Evolutionary conservation across 2,329 filamentous ascomycete species (phyloP).

Genomic region (Cryphonectria carpinicola): DNA sequence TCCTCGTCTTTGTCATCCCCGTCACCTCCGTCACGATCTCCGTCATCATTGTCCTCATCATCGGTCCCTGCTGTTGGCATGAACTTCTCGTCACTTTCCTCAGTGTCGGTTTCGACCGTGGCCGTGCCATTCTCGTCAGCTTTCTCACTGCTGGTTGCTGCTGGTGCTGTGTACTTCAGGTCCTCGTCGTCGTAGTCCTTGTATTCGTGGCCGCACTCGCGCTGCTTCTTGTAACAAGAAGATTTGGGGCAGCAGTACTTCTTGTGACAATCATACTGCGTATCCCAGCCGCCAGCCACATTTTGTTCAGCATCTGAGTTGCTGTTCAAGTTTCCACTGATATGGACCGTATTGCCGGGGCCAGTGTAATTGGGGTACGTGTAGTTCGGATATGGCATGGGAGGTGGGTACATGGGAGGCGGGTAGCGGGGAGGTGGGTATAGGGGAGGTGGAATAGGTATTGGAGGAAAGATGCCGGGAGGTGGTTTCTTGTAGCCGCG

Average conservation of each 20-base stretch:
- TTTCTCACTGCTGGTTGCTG: background rate
- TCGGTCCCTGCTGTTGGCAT: background rate
- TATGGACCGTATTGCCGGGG: too few relatives aligned
- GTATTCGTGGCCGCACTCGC: background rate
- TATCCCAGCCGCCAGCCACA: background rate
- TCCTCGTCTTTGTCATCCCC: background rate
- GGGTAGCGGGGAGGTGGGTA: background rate
- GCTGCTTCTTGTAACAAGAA: background rate
- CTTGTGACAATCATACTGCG: background rate
- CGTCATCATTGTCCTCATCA: background rate
- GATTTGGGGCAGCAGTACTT: background rate
- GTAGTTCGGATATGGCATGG: constrained; percentile 2
- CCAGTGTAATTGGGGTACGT: background rate
- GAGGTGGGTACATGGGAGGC: too few relatives aligned
- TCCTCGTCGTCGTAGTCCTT: background rate
- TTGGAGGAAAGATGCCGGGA: constrained; percentile 20
- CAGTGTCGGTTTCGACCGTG: background rate
- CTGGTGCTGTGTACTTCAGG: background rate
- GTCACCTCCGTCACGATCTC: background rate
- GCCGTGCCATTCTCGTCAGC: background rate
- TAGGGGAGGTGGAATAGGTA: background rate
- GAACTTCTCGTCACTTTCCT: background rate
- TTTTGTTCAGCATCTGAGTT: background rate
- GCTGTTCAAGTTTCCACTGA: background rate
- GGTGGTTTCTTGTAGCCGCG: constrained; percentile 12